Base-by-base conservation (phyloP, 768 basidiomycete genomes). In the Cyclocybe cylindracea region DNA sequence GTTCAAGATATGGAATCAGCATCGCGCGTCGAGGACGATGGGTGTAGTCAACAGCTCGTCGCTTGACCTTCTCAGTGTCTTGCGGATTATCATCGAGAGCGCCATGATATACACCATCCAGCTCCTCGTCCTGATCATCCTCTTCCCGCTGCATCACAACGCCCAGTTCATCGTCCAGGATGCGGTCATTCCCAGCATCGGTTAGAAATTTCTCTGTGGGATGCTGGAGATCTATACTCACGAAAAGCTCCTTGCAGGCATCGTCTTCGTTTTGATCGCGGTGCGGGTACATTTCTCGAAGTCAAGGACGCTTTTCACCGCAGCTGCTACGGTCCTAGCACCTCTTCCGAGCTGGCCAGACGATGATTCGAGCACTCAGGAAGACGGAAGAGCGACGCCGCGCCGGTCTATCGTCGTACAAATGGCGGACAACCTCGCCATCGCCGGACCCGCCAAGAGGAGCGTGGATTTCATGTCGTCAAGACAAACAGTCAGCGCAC, bases 71-170 rank as follows among this genome's bases (percentile, higher is more conserved):
- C 46, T 67, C 5, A 52, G 44, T 10, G 48, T 68, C 29, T 50
- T 65, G 38, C 60, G 65, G n/a, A 66, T 70, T 34, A 53, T 70
- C 7, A 49, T 70, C 35, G 68, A 70, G 46, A 70, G 68, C 44
- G 68, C 68, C 2, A 58, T 62, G 50, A 53, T 68, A 14, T 70
- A 68, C 48, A 67, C 67, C 5, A 34, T 67, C 7, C 54, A 67
- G 38, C 48, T 66, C 10, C 52, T 68, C 32, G 37, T 67, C 34
- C 54, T 68, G 9, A 62, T 68, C 31, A 59, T 68, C 16, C 53
- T 70, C 1, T 65, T 63, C 40, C 61, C 64, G 10, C 34, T 60
- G 32, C 45, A 56, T 16, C 56, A 61, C 44, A 60, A 61, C 29
- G 63, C 63, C 8, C 66, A 66, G 39, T 58, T 59, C 38, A 58